Conservation (phyloP, 306 rosid species). For the Castanea crenata region DNA sequence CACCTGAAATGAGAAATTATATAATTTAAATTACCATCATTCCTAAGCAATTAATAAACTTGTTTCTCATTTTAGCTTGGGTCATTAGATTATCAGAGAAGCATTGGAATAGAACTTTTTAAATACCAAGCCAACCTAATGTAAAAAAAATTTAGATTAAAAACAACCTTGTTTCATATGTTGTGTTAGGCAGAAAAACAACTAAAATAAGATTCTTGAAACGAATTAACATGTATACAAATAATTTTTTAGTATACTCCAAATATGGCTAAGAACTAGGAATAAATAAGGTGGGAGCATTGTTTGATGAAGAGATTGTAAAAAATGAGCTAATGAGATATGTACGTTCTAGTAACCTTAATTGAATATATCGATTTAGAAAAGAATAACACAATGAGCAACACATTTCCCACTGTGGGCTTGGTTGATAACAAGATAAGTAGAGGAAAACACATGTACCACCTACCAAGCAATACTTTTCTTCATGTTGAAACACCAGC, state of each 20-base stretch:
- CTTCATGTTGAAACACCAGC: constrained; percentile 7
- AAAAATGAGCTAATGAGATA: too few species aligned
- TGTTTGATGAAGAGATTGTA: too few species aligned
- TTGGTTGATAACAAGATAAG: constrained; percentile 13
- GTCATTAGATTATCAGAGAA: neutral
- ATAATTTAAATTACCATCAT: too few species aligned
- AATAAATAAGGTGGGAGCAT: neutral
- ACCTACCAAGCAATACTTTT: neutral
- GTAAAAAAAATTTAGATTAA: neutral
- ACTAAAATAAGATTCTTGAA: constrained; percentile 2
- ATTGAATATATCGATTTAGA: too few species aligned
- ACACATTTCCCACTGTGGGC: too few species aligned
- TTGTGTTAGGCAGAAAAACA: neutral
- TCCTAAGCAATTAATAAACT: too few species aligned
- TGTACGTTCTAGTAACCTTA: too few species aligned
- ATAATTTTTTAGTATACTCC: neutral
- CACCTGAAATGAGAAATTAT: too few species aligned
- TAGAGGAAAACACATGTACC: neutral
- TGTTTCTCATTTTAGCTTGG: neutral
- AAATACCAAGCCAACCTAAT: neutral
- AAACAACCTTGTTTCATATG: neutral
- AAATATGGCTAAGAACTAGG: neutral
- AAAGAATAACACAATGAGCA: constrained; percentile 18
- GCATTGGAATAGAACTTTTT: neutral
- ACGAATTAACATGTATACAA: neutral